These are phyloP conservation scores for Breviolum minutum DNA, from an alignment of 73 alveolate genomes.

Conservation along the genomic window DNA sequence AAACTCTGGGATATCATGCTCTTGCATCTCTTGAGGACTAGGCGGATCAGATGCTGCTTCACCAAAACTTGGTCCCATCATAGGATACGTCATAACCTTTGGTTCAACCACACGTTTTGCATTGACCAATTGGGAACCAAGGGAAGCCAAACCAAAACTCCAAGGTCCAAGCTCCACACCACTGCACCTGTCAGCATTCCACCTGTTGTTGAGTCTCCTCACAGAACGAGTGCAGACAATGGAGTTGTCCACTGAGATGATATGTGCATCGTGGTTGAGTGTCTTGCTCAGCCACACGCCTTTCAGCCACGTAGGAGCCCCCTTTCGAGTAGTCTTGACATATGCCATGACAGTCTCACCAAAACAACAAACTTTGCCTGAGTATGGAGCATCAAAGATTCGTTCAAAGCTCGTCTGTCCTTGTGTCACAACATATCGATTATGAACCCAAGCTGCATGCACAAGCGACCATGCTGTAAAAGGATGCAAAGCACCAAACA, in stretches of 20 bases:
- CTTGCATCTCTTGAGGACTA: no score
- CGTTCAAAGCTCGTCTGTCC: neutral
- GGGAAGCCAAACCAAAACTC: neutral
- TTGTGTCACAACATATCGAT: neutral
- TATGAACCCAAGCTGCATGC: neutral
- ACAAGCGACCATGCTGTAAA: neutral
- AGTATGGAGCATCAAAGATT: neutral
- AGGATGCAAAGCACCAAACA: neutral
- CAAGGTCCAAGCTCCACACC: neutral
- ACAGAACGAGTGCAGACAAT: neutral
- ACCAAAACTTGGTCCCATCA: neutral
- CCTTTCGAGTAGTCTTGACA: neutral
- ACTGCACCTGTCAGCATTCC: neutral
- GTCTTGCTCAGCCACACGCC: constrained; percentile 6
- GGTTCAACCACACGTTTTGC: neutral
- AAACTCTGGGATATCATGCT: no score
- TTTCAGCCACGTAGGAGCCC: neutral
- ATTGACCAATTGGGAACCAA: neutral
- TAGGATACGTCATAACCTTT: neutral
- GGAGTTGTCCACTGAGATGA: neutral
- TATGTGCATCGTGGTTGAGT: neutral
- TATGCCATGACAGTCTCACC: constrained; percentile 1
- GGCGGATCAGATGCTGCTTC: neutral
- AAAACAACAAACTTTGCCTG: neutral
- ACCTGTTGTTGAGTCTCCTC: neutral